Conservation (phyloP, 2,329 filamentous ascomycete genomes). For the Sporothrix euskadiensis region DNA sequence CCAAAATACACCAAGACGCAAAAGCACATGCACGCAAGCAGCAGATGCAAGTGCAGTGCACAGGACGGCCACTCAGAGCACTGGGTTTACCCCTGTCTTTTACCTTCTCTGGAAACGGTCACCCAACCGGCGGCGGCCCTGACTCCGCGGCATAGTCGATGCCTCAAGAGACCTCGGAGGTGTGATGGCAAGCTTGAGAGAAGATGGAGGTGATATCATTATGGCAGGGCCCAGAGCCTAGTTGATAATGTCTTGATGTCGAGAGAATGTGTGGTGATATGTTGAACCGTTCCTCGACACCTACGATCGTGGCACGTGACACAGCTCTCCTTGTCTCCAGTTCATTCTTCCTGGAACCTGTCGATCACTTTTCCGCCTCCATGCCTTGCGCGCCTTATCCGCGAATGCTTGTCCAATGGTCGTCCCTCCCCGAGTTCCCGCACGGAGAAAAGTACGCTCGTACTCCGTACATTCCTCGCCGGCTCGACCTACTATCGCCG, state of each 20-base stretch:
- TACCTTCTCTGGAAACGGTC: background rate
- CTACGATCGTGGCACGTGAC: background rate
- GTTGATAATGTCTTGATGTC: background rate
- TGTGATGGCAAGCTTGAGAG: background rate
- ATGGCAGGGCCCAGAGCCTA: background rate
- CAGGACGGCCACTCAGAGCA: background rate
- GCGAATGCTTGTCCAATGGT: background rate
- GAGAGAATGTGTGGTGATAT: background rate
- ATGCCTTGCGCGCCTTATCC: background rate
- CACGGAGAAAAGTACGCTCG: background rate
- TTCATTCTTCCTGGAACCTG: background rate
- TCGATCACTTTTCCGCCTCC: background rate
- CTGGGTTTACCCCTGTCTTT: conserved; percentile 9
- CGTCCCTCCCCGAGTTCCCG: background rate
- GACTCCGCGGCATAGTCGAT: background rate
- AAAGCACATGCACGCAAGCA: background rate
- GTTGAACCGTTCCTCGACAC: background rate
- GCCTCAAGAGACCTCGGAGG: background rate
- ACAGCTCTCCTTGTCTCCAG: background rate
- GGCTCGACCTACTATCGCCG: no score
- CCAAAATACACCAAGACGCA: no score
- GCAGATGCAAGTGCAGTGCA: background rate
- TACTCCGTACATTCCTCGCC: background rate
- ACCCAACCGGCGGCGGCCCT: background rate
- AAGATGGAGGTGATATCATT: background rate